These are phyloP conservation scores for Penicillium daleae DNA, from an alignment of 495 filamentous ascomycete genomes.

Conservation along the genomic window DNA sequence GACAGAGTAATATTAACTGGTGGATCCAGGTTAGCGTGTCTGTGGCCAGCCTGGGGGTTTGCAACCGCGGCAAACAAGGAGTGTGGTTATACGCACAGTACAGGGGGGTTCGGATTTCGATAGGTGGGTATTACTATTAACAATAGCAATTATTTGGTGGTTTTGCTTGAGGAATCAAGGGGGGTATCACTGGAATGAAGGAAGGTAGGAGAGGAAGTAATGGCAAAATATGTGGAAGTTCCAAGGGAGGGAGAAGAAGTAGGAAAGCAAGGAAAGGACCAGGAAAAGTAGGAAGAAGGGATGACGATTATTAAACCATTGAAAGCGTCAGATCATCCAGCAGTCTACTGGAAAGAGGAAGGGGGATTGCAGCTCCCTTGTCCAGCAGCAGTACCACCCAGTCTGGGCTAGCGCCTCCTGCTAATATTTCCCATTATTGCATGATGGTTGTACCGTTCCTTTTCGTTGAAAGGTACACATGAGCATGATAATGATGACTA, in stretches of 20 bases:
- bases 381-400: background rate
- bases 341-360: slow-evolving; percentile 16
- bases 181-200: slow-evolving; percentile 48
- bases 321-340: slow-evolving; percentile 4
- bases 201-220: slow-evolving; percentile 18
- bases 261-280: slow-evolving; percentile 13
- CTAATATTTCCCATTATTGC: background rate
- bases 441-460: background rate
- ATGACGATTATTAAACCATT: slow-evolving; percentile 20
- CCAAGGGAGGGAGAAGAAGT: slow-evolving; percentile 8
- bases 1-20: slow-evolving; percentile 21
- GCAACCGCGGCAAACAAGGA: slow-evolving; percentile 22
- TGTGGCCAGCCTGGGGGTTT: slow-evolving; percentile 9
- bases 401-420: background rate
- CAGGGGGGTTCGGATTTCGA: background rate
- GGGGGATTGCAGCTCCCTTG: slow-evolving; percentile 2
- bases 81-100: slow-evolving; percentile 1
- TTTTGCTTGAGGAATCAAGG: slow-evolving; percentile 1
- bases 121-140: background rate
- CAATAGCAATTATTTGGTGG: slow-evolving; percentile 26
- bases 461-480: background rate
- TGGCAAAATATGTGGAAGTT: slow-evolving; percentile 8
- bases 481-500: slow-evolving; percentile 3
- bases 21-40: slow-evolving; percentile 13
- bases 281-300: slow-evolving; percentile 14